Conservation (phyloP, 2,329 filamentous ascomycete species). For the Sphaerulina musiva region DNA sequence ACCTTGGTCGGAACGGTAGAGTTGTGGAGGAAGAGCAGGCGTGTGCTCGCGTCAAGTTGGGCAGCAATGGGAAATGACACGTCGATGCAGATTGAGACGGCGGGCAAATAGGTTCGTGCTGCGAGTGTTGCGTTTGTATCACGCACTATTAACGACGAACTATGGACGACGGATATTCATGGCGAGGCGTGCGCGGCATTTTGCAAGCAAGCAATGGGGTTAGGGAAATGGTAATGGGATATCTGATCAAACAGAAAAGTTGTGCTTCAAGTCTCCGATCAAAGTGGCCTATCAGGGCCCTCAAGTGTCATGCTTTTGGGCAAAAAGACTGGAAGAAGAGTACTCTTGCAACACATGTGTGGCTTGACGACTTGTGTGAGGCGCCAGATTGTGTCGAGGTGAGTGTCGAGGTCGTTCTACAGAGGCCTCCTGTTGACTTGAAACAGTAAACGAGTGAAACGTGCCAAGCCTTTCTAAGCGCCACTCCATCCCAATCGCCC, state of each 20-base stretch:
- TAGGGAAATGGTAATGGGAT: constrained; percentile 8
- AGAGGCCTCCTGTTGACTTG: background rate
- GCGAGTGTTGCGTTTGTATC: constrained; percentile 4
- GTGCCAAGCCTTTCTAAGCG: constrained; percentile 1
- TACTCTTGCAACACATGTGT: no score
- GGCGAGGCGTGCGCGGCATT: constrained; percentile 1
- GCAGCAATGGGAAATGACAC: no score
- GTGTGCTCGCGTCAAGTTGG: no score
- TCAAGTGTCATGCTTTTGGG: no score
- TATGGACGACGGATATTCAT: background rate
- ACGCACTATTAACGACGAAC: constrained; percentile 6
- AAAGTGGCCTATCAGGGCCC: no score
- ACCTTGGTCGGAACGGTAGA: no score
- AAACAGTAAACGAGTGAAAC: constrained; percentile 1
- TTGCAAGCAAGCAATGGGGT: constrained; percentile 3
- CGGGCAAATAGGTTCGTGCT: background rate
- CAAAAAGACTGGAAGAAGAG: background rate
- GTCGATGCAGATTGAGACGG: no score
- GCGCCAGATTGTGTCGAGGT: background rate
- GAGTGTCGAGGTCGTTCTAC: background rate
- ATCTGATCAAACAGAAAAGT: background rate
- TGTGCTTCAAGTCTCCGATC: background rate
- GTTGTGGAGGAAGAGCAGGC: no score
- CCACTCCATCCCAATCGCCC: constrained; percentile 7
- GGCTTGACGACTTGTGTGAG: no score